Conservation (phyloP, 2,329 filamentous ascomycete species). For the Phyllosticta paracitricarpa region DNA sequence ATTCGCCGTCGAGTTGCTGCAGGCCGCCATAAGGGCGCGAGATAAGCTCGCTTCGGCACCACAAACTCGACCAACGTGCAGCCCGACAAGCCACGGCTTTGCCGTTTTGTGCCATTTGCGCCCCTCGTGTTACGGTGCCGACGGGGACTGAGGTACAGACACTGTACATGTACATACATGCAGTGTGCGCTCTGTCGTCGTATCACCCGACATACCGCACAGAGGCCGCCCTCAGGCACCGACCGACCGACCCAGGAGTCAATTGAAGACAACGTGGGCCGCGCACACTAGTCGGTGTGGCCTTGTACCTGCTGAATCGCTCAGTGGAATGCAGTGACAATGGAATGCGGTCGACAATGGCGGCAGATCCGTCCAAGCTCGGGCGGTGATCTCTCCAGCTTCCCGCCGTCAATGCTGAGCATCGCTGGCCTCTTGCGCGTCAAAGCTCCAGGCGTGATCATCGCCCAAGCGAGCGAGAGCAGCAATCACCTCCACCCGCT, state of each 20-base stretch:
- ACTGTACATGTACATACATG: neutral
- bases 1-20: slow-evolving; percentile 19
- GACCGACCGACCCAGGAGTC: neutral
- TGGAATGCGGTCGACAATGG: neutral
- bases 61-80: slow-evolving; percentile 15
- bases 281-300: neutral
- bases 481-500: neutral
- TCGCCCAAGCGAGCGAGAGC: neutral
- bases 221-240: neutral
- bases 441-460: neutral
- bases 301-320: neutral
- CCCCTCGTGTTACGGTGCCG: neutral
- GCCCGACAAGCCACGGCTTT: slow-evolving; percentile 14
- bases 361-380: neutral
- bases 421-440: neutral
- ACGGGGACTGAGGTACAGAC: neutral
- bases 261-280: neutral
- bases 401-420: no score
- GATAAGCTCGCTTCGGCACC: slow-evolving; percentile 19
- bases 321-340: neutral
- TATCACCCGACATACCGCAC: neutral
- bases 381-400: no score
- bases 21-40: slow-evolving; percentile 15
- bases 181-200: neutral
- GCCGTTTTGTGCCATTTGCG: slow-evolving; percentile 9